Conservation (phyloP, 2,329 filamentous ascomycete species). For the Exophiala calicioides region DNA sequence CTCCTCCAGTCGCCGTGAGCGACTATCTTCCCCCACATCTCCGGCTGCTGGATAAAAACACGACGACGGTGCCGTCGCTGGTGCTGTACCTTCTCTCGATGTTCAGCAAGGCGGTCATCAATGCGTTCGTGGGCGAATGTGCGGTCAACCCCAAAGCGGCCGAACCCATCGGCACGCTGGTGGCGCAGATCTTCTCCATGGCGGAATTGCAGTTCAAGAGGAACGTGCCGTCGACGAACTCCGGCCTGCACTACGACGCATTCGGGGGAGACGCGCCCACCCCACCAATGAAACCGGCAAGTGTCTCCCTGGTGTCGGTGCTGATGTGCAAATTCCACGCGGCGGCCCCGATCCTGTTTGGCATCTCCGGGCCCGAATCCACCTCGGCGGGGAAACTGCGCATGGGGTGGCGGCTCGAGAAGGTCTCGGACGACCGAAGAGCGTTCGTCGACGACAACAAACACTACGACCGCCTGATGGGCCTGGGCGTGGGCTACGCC, state of each 20-base stretch:
- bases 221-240: conserved; percentile 5
- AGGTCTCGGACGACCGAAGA: conserved; percentile 40
- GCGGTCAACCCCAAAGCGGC: conserved; percentile 65
- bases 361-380: conserved; percentile 73
- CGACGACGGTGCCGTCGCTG: conserved; percentile 53
- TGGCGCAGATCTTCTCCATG: conserved; percentile 72
- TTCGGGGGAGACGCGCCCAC: conserved; percentile 2
- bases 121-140: conserved; percentile 69
- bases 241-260: neutral
- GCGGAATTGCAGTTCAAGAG: conserved; percentile 53
- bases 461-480: conserved; percentile 82
- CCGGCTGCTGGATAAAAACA: conserved; percentile 27
- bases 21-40: conserved; percentile 51
- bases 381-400: conserved; percentile 66
- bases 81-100: conserved; percentile 76
- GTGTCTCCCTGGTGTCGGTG: conserved; percentile 73
- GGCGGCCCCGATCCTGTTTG: conserved; percentile 81
- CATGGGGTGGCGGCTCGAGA: conserved; percentile 72
- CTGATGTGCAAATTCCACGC: conserved; percentile 83
- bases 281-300: conserved; percentile 56
- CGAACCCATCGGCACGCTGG: conserved; percentile 76
- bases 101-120: conserved; percentile 71
- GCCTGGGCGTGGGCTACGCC: conserved; percentile 80
- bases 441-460: conserved; percentile 66
- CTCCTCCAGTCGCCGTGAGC: conserved; percentile 59